phyloP scores from a whole-genome alignment of 2,329 filamentous ascomycete genomes.

The Fusarium bulbicola region DNA sequence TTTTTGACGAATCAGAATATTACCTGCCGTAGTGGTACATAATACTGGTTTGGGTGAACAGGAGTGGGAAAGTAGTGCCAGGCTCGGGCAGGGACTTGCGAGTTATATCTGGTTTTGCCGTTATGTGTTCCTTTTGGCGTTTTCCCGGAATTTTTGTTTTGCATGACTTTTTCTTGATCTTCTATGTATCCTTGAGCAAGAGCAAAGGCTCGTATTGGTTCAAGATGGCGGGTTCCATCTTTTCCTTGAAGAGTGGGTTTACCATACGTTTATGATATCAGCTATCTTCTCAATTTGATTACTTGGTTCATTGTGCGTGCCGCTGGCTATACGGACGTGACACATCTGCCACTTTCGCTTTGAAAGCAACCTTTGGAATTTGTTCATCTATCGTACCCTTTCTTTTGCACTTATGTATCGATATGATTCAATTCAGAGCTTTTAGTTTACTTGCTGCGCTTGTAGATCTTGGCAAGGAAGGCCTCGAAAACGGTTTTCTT shows the following conservation, averaged over 20 bases:
- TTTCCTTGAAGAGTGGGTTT: background rate
- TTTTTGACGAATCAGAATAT: background rate
- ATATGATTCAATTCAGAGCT: background rate
- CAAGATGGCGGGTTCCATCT: slow-evolving; percentile 12
- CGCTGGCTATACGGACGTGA: slow-evolving; percentile 20
- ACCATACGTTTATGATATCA: background rate
- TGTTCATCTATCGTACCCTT: background rate
- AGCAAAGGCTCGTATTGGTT: background rate
- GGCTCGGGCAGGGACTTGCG: background rate
- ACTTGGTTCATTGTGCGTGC: slow-evolving; percentile 26
- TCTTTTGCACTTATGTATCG: slow-evolving; percentile 6
- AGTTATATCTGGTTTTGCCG: background rate
- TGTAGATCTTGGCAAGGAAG: slow-evolving; percentile 97
- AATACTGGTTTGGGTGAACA: background rate
- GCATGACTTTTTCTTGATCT: background rate
- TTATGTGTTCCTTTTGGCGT: slow-evolving; percentile 7
- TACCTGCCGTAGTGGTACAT: background rate
- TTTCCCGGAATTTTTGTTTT: background rate
- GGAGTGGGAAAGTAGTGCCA: background rate
- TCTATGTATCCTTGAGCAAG: background rate
- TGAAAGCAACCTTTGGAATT: slow-evolving; percentile 13
- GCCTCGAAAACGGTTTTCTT: slow-evolving; percentile 90
- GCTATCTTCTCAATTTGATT: background rate
- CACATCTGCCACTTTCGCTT: slow-evolving; percentile 6
- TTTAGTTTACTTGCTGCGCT: slow-evolving; percentile 82